Evolutionary conservation across 345 rosid species (phyloP).

Genomic region (Hibiscus trionum): DNA sequence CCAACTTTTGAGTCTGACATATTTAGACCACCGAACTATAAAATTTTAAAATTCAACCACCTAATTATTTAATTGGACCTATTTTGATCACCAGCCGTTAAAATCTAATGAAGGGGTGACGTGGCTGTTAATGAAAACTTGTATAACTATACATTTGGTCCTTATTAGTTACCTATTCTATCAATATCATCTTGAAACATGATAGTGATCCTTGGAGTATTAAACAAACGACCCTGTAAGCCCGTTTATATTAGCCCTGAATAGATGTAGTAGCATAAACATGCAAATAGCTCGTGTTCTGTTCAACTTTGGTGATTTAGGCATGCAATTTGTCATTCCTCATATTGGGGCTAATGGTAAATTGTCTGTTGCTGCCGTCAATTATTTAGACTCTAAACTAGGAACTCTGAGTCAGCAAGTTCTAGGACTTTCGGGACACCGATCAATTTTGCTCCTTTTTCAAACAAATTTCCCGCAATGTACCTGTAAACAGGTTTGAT

Average conservation of each 20-base stretch:
- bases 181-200: too few species aligned
- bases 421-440: slow-evolving; percentile 61
- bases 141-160: too few species aligned
- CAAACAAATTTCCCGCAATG: slow-evolving; percentile 70
- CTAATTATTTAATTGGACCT: too few species aligned
- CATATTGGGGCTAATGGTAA: not conserved
- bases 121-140: too few species aligned
- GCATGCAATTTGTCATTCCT: not conserved
- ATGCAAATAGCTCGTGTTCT: not conserved
- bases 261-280: not conserved
- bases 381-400: slow-evolving; percentile 4
- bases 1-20: too few species aligned
- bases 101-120: too few species aligned
- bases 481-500: slow-evolving; percentile 37
- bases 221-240: too few species aligned
- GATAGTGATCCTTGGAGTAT: too few species aligned
- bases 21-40: too few species aligned
- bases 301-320: not conserved
- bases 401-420: slow-evolving; percentile 48
- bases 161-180: too few species aligned
- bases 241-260: not conserved
- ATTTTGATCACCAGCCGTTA: too few species aligned
- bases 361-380: not conserved
- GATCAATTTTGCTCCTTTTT: slow-evolving; percentile 48
- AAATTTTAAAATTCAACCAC: too few species aligned